Base-by-base conservation (phyloP, 306 rosid species). In the Vigna reflexopilosa region DNA sequence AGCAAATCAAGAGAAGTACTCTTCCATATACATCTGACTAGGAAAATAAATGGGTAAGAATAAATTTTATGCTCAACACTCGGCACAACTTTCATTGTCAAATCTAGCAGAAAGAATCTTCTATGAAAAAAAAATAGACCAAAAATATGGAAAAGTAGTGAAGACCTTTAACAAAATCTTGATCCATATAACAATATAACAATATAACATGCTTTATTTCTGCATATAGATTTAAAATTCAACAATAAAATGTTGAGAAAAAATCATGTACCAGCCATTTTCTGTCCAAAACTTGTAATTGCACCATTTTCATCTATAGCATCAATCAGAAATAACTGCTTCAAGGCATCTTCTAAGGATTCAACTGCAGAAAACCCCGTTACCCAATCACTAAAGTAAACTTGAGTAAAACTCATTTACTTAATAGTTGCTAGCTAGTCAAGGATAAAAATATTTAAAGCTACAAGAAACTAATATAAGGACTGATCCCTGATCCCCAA, bases 321-420 rank as follows among this genome's bases (percentile, higher is more conserved):
- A 61, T 92, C 97, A 82, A 92, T 88, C 72, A 95, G 96, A 84
- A 88, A 91, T 86, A 95, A 85, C 36, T 95, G 98, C 89, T 89
- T 95, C 89, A 95, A 74, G 73, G 98, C 98, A 86, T 92, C 98
- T 87, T 92, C 88, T 77, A 95, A 80, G 83, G 98, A 86, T 80
- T 92, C 98, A 59, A 83, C 98, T 95, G 93, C 88, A 81, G 75
- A 82, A 88, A 82, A 88, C 73, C 64, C 82, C 74, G 76, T 71
- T 55, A 86, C 79, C 61, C 44, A 78, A 75, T 75, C 51, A 73
- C 83, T 30, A 62, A 42, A 76, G 67, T 50, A 55, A 59, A 70
- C 64, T 48, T 38, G 30, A 45, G 65, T 16, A 61, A 66, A 79
- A 69, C 57, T 32, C 67, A 52, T 45, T 52, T 73, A 72, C 44